These are phyloP conservation scores for Didymella exigua DNA, from an alignment of 2,329 filamentous ascomycete species.

Conservation along the genomic window DNA sequence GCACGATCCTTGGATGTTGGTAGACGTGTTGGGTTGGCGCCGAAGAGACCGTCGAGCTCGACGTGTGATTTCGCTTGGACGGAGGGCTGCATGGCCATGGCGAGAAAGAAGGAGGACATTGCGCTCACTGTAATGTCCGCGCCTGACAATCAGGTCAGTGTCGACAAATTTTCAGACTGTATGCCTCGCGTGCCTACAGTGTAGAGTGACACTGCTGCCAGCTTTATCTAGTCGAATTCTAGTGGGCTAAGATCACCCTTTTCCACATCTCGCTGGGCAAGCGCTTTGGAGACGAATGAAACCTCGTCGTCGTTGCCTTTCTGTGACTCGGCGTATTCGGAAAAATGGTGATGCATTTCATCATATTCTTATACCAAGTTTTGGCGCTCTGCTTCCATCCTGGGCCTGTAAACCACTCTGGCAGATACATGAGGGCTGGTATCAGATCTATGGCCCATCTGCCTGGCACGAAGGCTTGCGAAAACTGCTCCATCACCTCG, in stretches of 20 bases:
- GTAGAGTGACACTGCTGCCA: constrained; percentile 50
- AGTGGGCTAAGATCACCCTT: constrained; percentile 29
- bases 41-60: constrained; percentile 57
- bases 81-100: constrained; percentile 57
- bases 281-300: constrained; percentile 49
- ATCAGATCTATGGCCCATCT: constrained; percentile 55
- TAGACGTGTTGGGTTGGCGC: constrained; percentile 46
- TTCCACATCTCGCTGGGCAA: constrained; percentile 20
- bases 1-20: constrained; percentile 56
- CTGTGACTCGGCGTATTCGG: constrained; percentile 49
- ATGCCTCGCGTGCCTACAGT: constrained; percentile 38
- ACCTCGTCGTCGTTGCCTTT: constrained; percentile 25
- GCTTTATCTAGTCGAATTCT: constrained; percentile 46
- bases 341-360: constrained; percentile 45
- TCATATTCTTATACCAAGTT: constrained; percentile 29
- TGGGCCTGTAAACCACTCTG: constrained; percentile 55
- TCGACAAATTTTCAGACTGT: neutral
- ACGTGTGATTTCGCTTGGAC: constrained; percentile 56
- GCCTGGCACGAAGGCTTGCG: constrained; percentile 50
- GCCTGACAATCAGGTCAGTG: neutral
- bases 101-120: constrained; percentile 55
- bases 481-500: constrained; percentile 50
- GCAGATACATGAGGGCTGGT: constrained; percentile 50
- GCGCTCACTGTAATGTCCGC: constrained; percentile 54
- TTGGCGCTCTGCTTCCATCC: constrained; percentile 22